Evolutionary conservation across 352 stramenopile species (phyloP), one percentile per base, ranked within the genome.

Genomic region (Phytophthora ramorum): DNA sequence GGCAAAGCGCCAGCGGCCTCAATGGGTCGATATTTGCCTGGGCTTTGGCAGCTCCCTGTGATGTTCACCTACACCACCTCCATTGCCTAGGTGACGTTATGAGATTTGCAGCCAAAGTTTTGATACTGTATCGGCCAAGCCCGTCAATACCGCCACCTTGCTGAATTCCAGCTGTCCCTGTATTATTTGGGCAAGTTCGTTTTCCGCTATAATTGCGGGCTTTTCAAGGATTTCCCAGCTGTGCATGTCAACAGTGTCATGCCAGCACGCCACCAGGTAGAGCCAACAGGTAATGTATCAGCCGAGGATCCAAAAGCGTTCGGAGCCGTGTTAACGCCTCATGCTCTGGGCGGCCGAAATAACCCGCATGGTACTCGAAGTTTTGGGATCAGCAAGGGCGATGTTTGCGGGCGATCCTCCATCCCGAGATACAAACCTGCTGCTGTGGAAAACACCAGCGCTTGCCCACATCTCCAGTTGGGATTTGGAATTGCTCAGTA

Each of bases 11-110:
- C 10, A 16, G 6, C 40, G 10, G 40, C 40, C 6, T 46, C 14
- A 2, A 14, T 28, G 30, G 9, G n/a, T 14, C 5, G 35, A 47
- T 26, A 28, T 17, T 40, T 41, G 47, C 43, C 49, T 40, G 43
- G 7, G 59, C 59, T 68, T 68, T 61, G 43, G 51, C 59, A 67
- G 41, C 51, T 61, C 59, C n/a, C 35, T 55, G 60, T 61, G 43
- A 45, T 66, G 13, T 47, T 59, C 58, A 59, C 48, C 48, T 59
- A 59, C 58, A 59, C 58, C 47, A 35, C 26, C 46, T 35, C 7
- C 47, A 12, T 6, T 40, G 12, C 13, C 19, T 35, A 24, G 40
- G 12, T 66, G 30, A 60, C 40, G 48, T 48, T 59, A 53, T 35
- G 34, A 50, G n/a, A 58, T 59, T 35, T 61, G 44, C 34, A 17